A percentile compares a stretch with the other conserved stretches of the same genome.
Conservation (phyloP, 768 basidiomycete genomes). For the Boletus tylopilopsis region DNA sequence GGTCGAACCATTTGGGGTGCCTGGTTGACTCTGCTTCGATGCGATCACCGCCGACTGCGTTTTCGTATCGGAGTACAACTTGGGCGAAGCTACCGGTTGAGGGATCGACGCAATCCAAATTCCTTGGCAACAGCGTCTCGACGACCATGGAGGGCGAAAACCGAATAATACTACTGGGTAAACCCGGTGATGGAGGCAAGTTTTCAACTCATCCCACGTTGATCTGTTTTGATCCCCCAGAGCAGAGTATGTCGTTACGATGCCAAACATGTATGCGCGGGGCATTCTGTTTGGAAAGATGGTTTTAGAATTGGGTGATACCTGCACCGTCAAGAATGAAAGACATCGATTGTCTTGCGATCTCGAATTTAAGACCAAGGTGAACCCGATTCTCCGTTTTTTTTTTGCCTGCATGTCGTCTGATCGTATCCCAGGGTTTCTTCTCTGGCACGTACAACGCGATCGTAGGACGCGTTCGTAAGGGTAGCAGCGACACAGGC, state of each 20-base stretch:
- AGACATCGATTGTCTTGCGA: constrained; percentile 71
- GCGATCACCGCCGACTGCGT: constrained; percentile 37
- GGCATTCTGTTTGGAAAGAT: constrained; percentile 90
- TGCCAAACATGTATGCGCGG: constrained; percentile 98
- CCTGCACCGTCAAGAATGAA: constrained; percentile 80
- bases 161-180: constrained; percentile 76
- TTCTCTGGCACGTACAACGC: constrained; percentile 97
- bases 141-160: constrained; percentile 98
- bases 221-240: background rate
- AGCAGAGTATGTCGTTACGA: constrained; percentile 81
- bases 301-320: constrained; percentile 94
- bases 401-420: background rate
- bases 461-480: constrained; percentile 75
- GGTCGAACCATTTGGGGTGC: constrained; percentile 58
- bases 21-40: constrained; percentile 22
- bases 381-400: background rate
- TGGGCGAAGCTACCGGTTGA: constrained; percentile 48
- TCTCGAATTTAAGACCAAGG: constrained; percentile 98
- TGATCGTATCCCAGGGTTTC: constrained; percentile 61
- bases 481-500: constrained; percentile 62
- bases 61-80: constrained; percentile 25
- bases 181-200: constrained; percentile 83
- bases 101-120: constrained; percentile 83
- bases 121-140: constrained; percentile 94
- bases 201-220: constrained; percentile 15